Evolutionary conservation across 768 basidiomycete genomes (phyloP), one percentile per base, ranked within the genome.

Genomic region (Amanita molliuscula): DNA sequence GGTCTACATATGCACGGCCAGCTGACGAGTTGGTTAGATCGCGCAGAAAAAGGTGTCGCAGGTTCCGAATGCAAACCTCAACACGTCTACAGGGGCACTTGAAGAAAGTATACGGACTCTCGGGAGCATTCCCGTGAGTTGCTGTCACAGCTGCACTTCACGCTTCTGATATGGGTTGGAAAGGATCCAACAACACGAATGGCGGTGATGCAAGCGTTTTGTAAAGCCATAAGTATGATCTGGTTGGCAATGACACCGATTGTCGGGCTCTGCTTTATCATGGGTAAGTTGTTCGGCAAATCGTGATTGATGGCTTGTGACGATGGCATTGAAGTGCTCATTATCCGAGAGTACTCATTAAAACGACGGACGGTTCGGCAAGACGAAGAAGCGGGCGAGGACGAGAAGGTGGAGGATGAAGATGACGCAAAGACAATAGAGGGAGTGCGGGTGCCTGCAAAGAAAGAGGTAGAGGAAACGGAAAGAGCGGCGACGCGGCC

Each of bases 241-340:
- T 88, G 84, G 83, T 54, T 84, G 18, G 78, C 81, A 7, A 71
- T 70, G 61, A 80, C 80, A 8, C 81, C 79, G 0, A 65, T 86
- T 23, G 46, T 76, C 6, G 79, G 76, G 10, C 67, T 69, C 36
- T 69, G 73, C 23, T 71, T 84, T 56, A 54, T 84, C 25, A 67
- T 76, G 65, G 65, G 75, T 76, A 51, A 58, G 72, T 56, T 11
- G 34, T 36, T 43, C 47, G 48, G 16, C 18, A 16, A 31, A 34
- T 33, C 18, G 9, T 41, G 16, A 20, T 48, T 42, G 50, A 44
- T 49, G 36, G 41, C 42, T 47, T 26, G 50, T 29, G 45, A 35
- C 46, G 42, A 21, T 53, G 50, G 44, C 16, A 23, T 25, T 21
- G 52, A 53, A 82, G 79, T 75, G 15, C 55, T 84, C 25, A 74